phyloP scores from a whole-genome alignment of 192 early-diverging fungal species.

The Phlyctochytrium bullatum region DNA sequence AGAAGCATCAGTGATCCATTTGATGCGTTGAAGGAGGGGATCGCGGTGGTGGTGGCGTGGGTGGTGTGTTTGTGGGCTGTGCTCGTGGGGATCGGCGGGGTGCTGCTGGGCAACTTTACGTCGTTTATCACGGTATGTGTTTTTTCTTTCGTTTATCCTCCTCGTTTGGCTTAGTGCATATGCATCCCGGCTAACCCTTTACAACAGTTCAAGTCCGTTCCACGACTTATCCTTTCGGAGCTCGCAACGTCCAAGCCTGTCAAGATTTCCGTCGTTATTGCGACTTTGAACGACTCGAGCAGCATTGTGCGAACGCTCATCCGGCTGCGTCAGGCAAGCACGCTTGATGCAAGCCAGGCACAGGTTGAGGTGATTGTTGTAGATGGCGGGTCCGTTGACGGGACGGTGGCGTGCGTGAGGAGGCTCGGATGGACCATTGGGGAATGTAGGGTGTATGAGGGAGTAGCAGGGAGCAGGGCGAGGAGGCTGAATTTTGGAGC shows the following conservation, averaged over 20 bases:
- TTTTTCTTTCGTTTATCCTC: background rate
- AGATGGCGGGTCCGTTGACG: background rate
- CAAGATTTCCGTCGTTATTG: background rate
- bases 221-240: background rate
- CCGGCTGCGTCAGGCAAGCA: background rate
- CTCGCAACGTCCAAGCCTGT: background rate
- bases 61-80: background rate
- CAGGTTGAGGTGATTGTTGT: background rate
- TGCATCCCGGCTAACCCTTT: too few relatives aligned
- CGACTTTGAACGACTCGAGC: background rate
- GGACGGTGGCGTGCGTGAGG: background rate
- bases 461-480: background rate
- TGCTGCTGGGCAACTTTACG: background rate
- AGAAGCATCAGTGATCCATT: background rate
- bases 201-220: background rate
- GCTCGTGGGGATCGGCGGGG: background rate
- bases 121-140: background rate
- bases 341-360: background rate
- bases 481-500: slow-evolving; percentile 3
- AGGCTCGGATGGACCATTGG: background rate
- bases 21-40: background rate
- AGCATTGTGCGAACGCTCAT: slow-evolving; percentile 2
- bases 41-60: slow-evolving; percentile 1
- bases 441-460: background rate
- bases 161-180: too few relatives aligned